Evolutionary conservation across 2,329 filamentous ascomycete genomes (phyloP), one percentile per base, ranked within the genome.

Genomic region (Sporothrix euskadiensis): DNA sequence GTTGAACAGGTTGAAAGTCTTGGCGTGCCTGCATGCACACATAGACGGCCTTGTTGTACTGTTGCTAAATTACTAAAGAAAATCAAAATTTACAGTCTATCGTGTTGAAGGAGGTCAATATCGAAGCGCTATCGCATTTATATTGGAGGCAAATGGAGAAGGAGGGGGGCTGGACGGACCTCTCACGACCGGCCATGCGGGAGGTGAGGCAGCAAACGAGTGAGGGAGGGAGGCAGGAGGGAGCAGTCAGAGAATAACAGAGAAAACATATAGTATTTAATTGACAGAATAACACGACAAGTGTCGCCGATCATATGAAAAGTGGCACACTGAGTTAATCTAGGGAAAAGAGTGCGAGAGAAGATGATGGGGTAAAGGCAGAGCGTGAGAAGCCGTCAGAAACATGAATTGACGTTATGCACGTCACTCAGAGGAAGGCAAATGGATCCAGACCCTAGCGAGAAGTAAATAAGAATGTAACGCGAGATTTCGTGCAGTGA

Each of bases 101-200:
- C 41, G 9, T 26, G 39, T 49, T 12, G 26, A 26, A 26, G 54
- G 68, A 56, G 52, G 52, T 26, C 56, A 71, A 71, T 71, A 71
- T 71, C 70, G 22, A 65, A 54, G 44, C n/a, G 49, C 49, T 41
- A 56, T 65, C 44, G 57, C 70, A 65, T 54, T 65, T 41, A 65
- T 52, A 65, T 65, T 71, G 47, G 32, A 61, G 70, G 56, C 54
- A 41, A 71, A 56, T 30, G 16, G 49, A 44, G 32, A 22, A 22
- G 68, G 54, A 54, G 22, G 54, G 26, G 61, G 39, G 66, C 26
- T 47, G 44, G 41, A 30, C n/a, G 30, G 30, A 35, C 35, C 57
- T 22, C 35, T 63, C 57, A 41, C 19, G 57, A 41, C 32, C 19
- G 14, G 66, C 8, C 32, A 30, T n/a, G 26, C 56, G 56, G 30